Base-by-base conservation (phyloP, 2,329 filamentous ascomycete species). In the Epicoccum nigrum region DNA sequence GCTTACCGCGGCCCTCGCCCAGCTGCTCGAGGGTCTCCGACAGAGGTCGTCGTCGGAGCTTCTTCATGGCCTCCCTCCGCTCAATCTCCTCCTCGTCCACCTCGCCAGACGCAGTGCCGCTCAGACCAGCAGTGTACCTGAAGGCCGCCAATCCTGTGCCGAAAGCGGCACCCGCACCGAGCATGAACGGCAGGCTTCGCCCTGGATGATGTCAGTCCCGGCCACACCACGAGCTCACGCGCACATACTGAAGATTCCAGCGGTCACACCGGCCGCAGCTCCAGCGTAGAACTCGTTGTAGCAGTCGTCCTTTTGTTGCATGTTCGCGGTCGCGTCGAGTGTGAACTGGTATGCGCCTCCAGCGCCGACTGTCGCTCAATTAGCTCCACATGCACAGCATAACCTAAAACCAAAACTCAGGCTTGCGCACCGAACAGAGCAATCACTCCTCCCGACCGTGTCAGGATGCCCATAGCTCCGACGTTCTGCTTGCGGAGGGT, bases 1-100 rank as follows among this genome's bases (percentile, higher is more conserved):
- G 41, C 76, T 68, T 82, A 93, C 90, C 90, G 83, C 92, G 84
- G 61, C 91, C 91, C 79, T 97, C 92, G 45, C 92, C 92, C 65
- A 96, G 70, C 68, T 93, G 84, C 19, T 85, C 83, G 59, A 96
- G 78, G 2, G 90, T 96, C 79, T 96, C 87, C 71, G 90, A 87
- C 43, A 85, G 79, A 20, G 90, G 88, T 70, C 86, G 79, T 72
- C 90, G 84, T 73, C 87, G 87, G 69, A 86, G 86, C 78, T 83
- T 87, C 71, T 90, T 84, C 71, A 92, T 57, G 58, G 79, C 81
- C 73, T 93, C 86, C 77, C 92, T 92, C 73, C 86, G 83, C 65
- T 86, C 87, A 55, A 88, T 90, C 72, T 93, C 89, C 32, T 87
- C 81, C 39, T 86, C 81, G 43, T 86, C 81, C 45, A 85, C 79